Evolutionary conservation across 2,329 filamentous ascomycete genomes (phyloP), one percentile per base, ranked within the genome.

Genomic region (Botrytis porri): DNA sequence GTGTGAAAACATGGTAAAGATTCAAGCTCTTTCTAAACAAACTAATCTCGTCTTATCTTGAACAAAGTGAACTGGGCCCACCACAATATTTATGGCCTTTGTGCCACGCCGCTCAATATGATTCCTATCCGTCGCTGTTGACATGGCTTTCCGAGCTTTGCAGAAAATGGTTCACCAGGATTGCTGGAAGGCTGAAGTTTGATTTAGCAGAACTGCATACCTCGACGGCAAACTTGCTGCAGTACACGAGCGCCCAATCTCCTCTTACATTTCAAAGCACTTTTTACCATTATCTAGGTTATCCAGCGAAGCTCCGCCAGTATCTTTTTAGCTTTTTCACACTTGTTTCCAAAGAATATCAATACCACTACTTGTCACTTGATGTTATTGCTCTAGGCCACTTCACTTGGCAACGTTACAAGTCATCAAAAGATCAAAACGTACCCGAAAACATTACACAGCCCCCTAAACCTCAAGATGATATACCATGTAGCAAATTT

Each of bases 391-490:
- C 16, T 54, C 32, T 54, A 39, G 64, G 12, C 7, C 6, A 29
- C 6, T 54, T 67, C 35, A 39, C n/a, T 20, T 39, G n/a, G 45
- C 35, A 67, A 29, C 8, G 14, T 54, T 29, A 39, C 14, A 39
- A 3, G 32, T 22, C 35, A 41, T 41, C 35, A 29, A 7, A 10
- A 20, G 18, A 48, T 2, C 10, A 20, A 14, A 29, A 20, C 9
- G 2, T 5, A n/a, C 9, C n/a, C 32, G 1, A 37, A 29, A 48
- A 14, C 1, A 39, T 29, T 1, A 10, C 16, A 39, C 16, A 29
- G 25, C 14, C 35, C 25, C 3, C 43, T 1, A 4, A 29, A 2
- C 5, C 22, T 9, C 7, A n/a, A 39, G 10, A 2, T 7, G 1
- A 18, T 22, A 54, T 10, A 29, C 1, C 25, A 54, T 54, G 25